Base-by-base conservation (phyloP, 116 monocot genomes). In the Trichopus zeylanicus region DNA sequence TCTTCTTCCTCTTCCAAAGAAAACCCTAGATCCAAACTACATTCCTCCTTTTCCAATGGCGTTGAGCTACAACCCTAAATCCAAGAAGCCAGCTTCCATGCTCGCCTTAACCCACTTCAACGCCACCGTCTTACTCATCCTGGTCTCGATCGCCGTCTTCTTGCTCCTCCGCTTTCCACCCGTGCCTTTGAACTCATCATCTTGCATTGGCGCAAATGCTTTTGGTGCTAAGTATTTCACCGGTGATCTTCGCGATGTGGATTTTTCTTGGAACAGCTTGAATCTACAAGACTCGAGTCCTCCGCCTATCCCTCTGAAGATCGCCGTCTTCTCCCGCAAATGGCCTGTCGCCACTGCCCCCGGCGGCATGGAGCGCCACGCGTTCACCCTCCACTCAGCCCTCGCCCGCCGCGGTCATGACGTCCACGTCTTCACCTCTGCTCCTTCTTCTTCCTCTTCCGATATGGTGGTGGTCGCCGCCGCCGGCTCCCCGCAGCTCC, bases 331-430 rank as follows among this genome's bases (percentile, higher is more conserved):
- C 65, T 70, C 91, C 22, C 73, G 91, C 5, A 90, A 87, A 60
- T 97, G 97, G 91, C 91, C 91, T 4, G 48, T 63, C 4, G 67
- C 65, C 47, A 69, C 87, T 2, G 70, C 77, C 29, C 87, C 87
- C 6, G 95, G 95, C 2, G 95, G 95, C 26, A 91, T 97, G 91
- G 97, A 98, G 61, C 84, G 91, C 18, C 97, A 98, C 61, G 91
- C 97, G n/a, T 57, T 77, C 30, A 91, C 87, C 15, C 82, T 98
- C 48, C 81, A 91, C 68, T 73, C 82, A 20, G 75, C 79, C 15
- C 84, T 98, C 29, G 81, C 91, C 12, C 64, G 57, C 9, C 84
- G 91, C 21, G 91, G 91, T 2, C 97, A 98, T 63, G 31, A 64
- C 2, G 68, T 98, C 32, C 91, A 91, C 69, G 82, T 98, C 56